phyloP scores from a whole-genome alignment of 768 basidiomycete species.

The Russula dissimulans region DNA sequence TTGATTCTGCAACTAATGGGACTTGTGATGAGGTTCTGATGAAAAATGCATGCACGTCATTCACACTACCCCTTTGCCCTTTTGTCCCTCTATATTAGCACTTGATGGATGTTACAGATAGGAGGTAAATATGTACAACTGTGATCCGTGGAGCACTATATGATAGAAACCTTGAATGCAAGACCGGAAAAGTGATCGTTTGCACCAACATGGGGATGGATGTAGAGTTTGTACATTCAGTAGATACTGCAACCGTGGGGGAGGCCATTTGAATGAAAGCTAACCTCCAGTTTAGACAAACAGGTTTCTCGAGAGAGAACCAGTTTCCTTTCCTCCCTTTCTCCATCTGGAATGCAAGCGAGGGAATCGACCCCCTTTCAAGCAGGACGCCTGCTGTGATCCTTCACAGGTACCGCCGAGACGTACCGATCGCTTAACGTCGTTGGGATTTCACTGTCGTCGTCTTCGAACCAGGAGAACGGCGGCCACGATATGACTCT shows the following conservation, averaged over 20 bases:
- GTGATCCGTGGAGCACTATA: not conserved
- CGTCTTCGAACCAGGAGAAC: slow-evolving; percentile 2
- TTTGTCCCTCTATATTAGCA: not conserved
- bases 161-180: not conserved
- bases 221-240: slow-evolving; percentile 4
- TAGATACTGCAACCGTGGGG: not conserved
- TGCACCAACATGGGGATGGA: not conserved
- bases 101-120: not conserved
- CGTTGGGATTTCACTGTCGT: not conserved
- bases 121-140: not conserved
- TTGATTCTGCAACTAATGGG: too few species aligned
- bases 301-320: not conserved
- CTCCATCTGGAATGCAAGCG: not conserved
- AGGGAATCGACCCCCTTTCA: not conserved
- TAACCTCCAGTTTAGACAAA: not conserved
- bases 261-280: not conserved
- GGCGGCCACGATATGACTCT: slow-evolving; percentile 15
- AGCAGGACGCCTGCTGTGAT: not conserved
- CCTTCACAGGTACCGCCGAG: not conserved
- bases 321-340: not conserved
- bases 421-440: not conserved
- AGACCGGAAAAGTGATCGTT: not conserved
- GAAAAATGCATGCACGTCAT: not conserved
- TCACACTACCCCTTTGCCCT: not conserved
- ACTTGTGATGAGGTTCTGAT: not conserved